A percentile compares a stretch with the other conserved stretches of the same genome.
These are phyloP conservation scores for Camelina neglecta DNA, from an alignment of 345 rosid species.

Conservation along the genomic window DNA sequence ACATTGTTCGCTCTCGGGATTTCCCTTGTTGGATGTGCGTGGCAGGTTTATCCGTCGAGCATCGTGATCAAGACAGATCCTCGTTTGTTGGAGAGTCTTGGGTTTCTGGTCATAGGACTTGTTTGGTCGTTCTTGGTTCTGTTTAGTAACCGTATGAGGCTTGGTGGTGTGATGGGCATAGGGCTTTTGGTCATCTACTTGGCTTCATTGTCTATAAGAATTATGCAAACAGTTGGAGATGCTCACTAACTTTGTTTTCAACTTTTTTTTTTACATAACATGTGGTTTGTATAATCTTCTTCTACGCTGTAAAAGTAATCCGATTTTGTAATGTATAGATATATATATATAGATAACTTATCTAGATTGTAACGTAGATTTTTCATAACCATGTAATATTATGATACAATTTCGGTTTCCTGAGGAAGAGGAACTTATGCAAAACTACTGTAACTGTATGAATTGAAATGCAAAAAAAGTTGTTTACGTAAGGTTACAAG, in stretches of 20 bases:
- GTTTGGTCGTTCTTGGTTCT: slow-evolving; percentile 83
- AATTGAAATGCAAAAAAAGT: neutral
- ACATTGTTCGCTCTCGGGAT: slow-evolving; percentile 79
- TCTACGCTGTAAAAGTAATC: slow-evolving; percentile 4
- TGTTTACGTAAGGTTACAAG: neutral
- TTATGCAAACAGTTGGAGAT: slow-evolving; percentile 47
- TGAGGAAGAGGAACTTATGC: slow-evolving; percentile 8
- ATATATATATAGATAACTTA: neutral
- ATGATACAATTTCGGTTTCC: neutral
- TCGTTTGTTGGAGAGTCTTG: slow-evolving; percentile 71
- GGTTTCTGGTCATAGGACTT: slow-evolving; percentile 68
- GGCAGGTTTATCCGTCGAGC: slow-evolving; percentile 59
- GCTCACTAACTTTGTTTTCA: slow-evolving; percentile 35
- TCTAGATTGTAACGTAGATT: slow-evolving; percentile 23
- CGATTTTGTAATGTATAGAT: slow-evolving; percentile 16
- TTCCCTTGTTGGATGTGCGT: slow-evolving; percentile 67
- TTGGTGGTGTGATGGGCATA: slow-evolving; percentile 64
- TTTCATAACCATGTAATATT: neutral
- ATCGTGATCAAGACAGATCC: slow-evolving; percentile 64
- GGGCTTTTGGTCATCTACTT: slow-evolving; percentile 80
- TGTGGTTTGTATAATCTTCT: slow-evolving; percentile 26
- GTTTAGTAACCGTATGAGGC: slow-evolving; percentile 72
- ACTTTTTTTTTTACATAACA: neutral
- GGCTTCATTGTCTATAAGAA: slow-evolving; percentile 66
- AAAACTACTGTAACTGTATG: neutral